A percentile compares a stretch with the other conserved stretches of the same genome.
phyloP scores from a whole-genome alignment of 2,329 filamentous ascomycete species.

The Penicillium brasilianum region DNA sequence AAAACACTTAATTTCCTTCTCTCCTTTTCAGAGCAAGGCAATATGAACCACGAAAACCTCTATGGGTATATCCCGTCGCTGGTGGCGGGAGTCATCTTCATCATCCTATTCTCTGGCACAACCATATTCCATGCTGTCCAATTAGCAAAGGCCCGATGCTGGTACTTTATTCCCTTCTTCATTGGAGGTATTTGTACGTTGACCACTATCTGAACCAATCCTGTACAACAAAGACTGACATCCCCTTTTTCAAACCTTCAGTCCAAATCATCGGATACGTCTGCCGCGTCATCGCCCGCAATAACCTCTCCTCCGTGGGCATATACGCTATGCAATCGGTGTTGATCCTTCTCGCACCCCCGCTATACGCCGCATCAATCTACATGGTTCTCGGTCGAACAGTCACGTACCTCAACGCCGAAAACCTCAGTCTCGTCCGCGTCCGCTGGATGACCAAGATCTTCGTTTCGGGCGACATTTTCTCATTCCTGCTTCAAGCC shows the following conservation, averaged over 20 bases:
- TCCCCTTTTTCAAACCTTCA: slow-evolving; percentile 27
- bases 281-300: slow-evolving; percentile 33
- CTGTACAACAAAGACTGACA: not conserved
- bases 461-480: slow-evolving; percentile 42
- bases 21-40: not conserved
- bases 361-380: slow-evolving; percentile 47
- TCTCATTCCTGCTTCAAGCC: slow-evolving; percentile 41
- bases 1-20: not conserved
- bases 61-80: slow-evolving; percentile 54
- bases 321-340: slow-evolving; percentile 43
- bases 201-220: not conserved
- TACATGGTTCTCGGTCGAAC: slow-evolving; percentile 49
- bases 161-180: slow-evolving; percentile 53
- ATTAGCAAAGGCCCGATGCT: slow-evolving; percentile 51
- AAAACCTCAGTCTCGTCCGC: slow-evolving; percentile 38
- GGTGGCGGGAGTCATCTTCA: slow-evolving; percentile 53
- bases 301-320: slow-evolving; percentile 28
- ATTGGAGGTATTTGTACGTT: slow-evolving; percentile 47
- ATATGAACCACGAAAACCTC: slow-evolving; percentile 27
- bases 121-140: slow-evolving; percentile 51
- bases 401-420: slow-evolving; percentile 40
- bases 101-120: slow-evolving; percentile 51
- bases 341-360: slow-evolving; percentile 45
- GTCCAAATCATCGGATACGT: slow-evolving; percentile 52
- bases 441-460: slow-evolving; percentile 46